Evolutionary conservation across 441 rosid species (phyloP).

Genomic region (Arabidopsis lyrata): DNA sequence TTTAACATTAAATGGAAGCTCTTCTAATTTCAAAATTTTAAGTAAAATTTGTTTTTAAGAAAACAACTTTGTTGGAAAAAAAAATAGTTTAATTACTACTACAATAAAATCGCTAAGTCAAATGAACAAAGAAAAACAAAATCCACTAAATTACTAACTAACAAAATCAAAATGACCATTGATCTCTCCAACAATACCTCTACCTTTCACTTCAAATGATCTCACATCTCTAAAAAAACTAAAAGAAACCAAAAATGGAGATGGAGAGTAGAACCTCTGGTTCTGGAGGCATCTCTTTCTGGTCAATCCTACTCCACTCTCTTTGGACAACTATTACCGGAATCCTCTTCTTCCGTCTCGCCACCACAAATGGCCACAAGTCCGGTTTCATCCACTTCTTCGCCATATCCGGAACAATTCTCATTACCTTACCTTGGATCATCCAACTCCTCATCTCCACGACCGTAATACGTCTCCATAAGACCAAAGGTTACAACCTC

Average conservation of each 20-base stretch:
- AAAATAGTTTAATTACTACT: background rate
- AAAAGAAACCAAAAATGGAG: background rate
- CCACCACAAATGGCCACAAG: background rate
- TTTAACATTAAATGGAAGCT: too few species aligned
- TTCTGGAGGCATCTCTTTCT: background rate
- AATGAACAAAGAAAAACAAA: background rate
- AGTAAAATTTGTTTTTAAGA: too few species aligned
- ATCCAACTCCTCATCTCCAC: background rate
- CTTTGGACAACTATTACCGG: background rate
- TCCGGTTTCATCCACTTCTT: background rate
- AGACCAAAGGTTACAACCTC: background rate
- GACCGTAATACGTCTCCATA: background rate
- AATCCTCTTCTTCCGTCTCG: background rate
- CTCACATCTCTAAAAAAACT: background rate
- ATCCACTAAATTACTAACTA: background rate
- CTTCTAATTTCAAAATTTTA: background rate
- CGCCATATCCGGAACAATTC: background rate
- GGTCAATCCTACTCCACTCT: background rate
- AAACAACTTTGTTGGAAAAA: background rate
- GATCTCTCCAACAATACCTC: background rate
- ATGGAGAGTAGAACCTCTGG: background rate
- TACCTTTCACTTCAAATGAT: background rate
- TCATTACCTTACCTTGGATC: constrained; percentile 1
- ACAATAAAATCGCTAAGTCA: background rate
- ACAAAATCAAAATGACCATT: background rate